phyloP scores from a whole-genome alignment of 2,329 filamentous ascomycete genomes.

The Sporothrix mexicana region DNA sequence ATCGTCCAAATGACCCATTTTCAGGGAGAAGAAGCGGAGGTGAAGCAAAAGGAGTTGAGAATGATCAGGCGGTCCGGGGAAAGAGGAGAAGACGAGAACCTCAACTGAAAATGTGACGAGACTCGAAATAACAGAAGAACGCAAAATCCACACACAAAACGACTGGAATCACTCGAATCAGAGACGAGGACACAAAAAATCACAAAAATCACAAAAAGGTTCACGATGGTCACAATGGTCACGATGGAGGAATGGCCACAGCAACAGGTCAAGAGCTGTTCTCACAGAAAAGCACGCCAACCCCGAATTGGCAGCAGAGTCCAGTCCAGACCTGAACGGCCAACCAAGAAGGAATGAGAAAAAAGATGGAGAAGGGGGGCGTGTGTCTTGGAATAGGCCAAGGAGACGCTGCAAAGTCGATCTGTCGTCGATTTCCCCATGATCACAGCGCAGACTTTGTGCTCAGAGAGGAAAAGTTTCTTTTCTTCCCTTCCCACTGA shows the following conservation, averaged over 20 bases:
- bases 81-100: constrained; percentile 17
- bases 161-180: no score
- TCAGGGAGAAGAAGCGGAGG: neutral
- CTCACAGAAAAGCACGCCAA: neutral
- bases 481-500: neutral
- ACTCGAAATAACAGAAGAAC: neutral
- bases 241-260: constrained; percentile 6
- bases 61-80: neutral
- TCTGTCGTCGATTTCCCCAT: constrained; percentile 16
- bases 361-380: neutral
- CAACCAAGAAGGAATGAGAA: neutral
- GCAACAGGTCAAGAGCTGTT: neutral
- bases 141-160: neutral
- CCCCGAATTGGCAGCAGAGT: constrained; percentile 1
- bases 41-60: neutral
- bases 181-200: neutral
- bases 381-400: neutral
- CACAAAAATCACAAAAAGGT: neutral
- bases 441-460: neutral
- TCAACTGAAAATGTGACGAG: constrained; percentile 16
- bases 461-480: constrained; percentile 9
- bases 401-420: constrained; percentile 4
- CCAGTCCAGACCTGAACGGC: neutral
- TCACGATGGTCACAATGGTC: neutral
- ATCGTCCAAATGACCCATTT: constrained; percentile 21